Conservation (phyloP, 1,284 basidiomycete species). For the Ustilago bromivora region DNA sequence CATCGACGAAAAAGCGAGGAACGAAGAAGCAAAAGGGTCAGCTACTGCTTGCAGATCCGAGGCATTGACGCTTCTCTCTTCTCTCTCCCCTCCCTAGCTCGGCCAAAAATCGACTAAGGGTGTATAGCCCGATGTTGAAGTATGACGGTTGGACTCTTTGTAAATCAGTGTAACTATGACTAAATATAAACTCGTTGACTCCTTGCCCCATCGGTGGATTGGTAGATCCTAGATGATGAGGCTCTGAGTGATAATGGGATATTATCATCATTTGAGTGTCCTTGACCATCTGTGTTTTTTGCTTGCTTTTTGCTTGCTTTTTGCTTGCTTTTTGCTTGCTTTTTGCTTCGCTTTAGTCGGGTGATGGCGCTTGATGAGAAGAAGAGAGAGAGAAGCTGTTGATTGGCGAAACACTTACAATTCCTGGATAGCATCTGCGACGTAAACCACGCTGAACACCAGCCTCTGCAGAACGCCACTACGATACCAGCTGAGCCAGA, state of each 20-base stretch:
- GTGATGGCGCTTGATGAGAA: no score
- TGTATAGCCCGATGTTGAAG: background rate
- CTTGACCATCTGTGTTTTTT: background rate
- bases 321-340: no score
- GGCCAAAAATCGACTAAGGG: no score
- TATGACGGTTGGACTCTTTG: background rate
- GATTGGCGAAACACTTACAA: no score
- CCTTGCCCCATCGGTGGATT: slow-evolving; percentile 29
- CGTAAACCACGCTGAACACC: no score
- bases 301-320: no score
- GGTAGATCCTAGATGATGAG: slow-evolving; percentile 30
- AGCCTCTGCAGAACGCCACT: no score
- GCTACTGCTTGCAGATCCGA: background rate
- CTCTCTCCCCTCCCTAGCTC: background rate
- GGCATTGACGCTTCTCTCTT: background rate
- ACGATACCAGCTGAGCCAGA: background rate
- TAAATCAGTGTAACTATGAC: slow-evolving; percentile 53
- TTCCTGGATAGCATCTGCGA: no score
- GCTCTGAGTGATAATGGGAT: slow-evolving; percentile 48
- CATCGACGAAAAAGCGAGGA: background rate
- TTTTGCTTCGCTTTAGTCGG: no score
- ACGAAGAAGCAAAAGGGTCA: background rate
- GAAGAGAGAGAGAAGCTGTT: background rate
- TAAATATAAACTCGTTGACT: slow-evolving; percentile 32
- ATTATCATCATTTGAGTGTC: slow-evolving; percentile 32